Percentiles rank a stretch among this genome's conserved stretches.
phyloP scores from a whole-genome alignment of 192 early-diverging fungal species.

The Backusella australiensis region DNA sequence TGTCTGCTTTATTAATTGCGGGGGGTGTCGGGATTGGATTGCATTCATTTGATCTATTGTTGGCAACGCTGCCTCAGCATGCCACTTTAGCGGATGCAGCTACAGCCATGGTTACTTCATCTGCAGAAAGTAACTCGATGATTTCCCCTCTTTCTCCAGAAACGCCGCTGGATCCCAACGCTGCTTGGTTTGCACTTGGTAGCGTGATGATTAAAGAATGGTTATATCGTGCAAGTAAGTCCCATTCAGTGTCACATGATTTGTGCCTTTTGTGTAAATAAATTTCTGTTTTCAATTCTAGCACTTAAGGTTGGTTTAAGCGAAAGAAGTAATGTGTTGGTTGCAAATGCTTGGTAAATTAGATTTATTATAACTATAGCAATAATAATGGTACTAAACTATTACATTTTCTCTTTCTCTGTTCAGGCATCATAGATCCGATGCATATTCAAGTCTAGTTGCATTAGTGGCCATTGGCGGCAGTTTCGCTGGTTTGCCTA shows the following conservation, averaged over 20 bases:
- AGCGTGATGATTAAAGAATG: constrained; percentile 73
- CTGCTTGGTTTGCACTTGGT: constrained; percentile 64
- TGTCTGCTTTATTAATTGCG: constrained; percentile 69
- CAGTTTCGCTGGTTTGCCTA: constrained; percentile 60
- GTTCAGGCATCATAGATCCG: constrained; percentile 72
- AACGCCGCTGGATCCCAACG: constrained; percentile 51
- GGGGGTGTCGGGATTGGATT: constrained; percentile 65
- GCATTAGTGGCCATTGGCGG: constrained; percentile 73
- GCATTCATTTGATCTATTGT: constrained; percentile 58
- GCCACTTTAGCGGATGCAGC: not conserved
- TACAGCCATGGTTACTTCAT: constrained; percentile 15
- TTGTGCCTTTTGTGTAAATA: not conserved
- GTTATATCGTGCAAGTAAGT: constrained; percentile 62
- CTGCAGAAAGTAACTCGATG: constrained; percentile 9
- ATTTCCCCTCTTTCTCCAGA: constrained; percentile 9
- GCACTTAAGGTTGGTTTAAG: constrained; percentile 57
- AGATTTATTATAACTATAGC: not conserved
- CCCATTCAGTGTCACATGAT: not conserved
- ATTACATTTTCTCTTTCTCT: not conserved
- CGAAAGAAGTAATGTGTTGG: constrained; percentile 65
- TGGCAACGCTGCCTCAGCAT: constrained; percentile 30
- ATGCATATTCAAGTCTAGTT: constrained; percentile 69
- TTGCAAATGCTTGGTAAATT: constrained; percentile 74
- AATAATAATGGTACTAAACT: not conserved
- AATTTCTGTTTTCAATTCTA: not conserved